These are phyloP conservation scores for Heterobasidion parviporum DNA, from an alignment of 1,284 basidiomycete species.

Conservation along the genomic window DNA sequence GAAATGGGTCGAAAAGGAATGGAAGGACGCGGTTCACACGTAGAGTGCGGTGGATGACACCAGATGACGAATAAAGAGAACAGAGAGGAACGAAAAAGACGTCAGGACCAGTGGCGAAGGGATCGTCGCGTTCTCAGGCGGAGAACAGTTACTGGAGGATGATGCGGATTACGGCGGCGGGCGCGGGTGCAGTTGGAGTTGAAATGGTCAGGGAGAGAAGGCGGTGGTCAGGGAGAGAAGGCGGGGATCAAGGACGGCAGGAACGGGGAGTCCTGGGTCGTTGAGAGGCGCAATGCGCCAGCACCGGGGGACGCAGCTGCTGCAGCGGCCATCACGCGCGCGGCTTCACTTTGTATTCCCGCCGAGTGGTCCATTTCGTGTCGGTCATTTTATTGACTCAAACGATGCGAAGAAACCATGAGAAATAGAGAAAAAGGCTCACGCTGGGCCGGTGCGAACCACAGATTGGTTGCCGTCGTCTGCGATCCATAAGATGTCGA, in stretches of 20 bases:
- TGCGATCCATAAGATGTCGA: conserved; percentile 32
- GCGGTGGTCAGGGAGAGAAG: too few species aligned
- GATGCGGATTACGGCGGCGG: too few species aligned
- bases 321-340: conserved; percentile 30
- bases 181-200: too few species aligned
- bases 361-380: not conserved
- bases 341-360: conserved; percentile 24
- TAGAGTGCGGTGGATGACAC: too few species aligned
- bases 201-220: too few species aligned
- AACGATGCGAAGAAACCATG: not conserved
- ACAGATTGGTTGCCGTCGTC: conserved; percentile 25
- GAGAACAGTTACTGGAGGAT: too few species aligned
- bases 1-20: too few species aligned
- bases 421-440: conserved; percentile 5
- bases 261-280: conserved; percentile 31
- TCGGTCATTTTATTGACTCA: not conserved
- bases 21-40: too few species aligned
- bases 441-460: conserved; percentile 26
- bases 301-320: conserved; percentile 15
- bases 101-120: too few species aligned
- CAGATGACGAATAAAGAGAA: too few species aligned
- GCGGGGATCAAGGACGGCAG: conserved; percentile 22
- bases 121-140: too few species aligned
- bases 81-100: too few species aligned
- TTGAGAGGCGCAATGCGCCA: conserved; percentile 22